phyloP scores from a whole-genome alignment of 1,284 basidiomycete genomes.

The Puccinia horiana region DNA sequence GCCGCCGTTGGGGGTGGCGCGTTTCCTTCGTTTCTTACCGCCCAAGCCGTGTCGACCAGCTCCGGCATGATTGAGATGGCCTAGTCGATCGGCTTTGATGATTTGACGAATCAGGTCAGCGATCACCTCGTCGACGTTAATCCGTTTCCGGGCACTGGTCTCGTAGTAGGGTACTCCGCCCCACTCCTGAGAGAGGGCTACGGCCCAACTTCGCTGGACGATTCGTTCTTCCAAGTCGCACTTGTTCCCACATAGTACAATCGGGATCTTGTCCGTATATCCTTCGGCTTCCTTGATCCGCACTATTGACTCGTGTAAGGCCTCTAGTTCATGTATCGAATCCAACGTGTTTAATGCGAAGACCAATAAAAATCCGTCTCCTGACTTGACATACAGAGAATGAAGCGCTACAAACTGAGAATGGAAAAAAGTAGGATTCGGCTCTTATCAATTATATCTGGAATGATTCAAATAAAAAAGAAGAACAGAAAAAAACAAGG shows the following conservation, averaged over 20 bases:
- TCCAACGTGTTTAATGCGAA: conserved; percentile 79
- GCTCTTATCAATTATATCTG: neutral
- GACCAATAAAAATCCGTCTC: conserved; percentile 76
- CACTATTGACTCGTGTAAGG: conserved; percentile 75
- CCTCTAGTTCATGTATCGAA: conserved; percentile 73
- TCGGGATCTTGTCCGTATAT: conserved; percentile 62
- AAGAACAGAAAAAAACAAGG: neutral
- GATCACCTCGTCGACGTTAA: conserved; percentile 76
- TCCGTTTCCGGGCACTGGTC: conserved; percentile 77
- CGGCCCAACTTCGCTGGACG: conserved; percentile 69
- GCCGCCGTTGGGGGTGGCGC: conserved; percentile 33
- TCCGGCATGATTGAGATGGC: conserved; percentile 31
- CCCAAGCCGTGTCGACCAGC: conserved; percentile 27
- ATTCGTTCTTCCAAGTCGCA: conserved; percentile 81
- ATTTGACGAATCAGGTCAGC: conserved; percentile 75
- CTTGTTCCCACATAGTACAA: conserved; percentile 85
- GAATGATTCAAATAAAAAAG: neutral
- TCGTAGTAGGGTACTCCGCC: conserved; percentile 74
- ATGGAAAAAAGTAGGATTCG: neutral
- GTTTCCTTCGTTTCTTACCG: conserved; percentile 34
- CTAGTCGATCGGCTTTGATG: conserved; percentile 54
- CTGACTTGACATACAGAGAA: conserved; percentile 59
- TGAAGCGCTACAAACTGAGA: conserved; percentile 56
- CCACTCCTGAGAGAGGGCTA: conserved; percentile 70
- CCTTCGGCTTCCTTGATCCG: conserved; percentile 66